Base-by-base conservation (phyloP, 2,329 filamentous ascomycete species). In the Immersiporthe knoxdaviesiana region DNA sequence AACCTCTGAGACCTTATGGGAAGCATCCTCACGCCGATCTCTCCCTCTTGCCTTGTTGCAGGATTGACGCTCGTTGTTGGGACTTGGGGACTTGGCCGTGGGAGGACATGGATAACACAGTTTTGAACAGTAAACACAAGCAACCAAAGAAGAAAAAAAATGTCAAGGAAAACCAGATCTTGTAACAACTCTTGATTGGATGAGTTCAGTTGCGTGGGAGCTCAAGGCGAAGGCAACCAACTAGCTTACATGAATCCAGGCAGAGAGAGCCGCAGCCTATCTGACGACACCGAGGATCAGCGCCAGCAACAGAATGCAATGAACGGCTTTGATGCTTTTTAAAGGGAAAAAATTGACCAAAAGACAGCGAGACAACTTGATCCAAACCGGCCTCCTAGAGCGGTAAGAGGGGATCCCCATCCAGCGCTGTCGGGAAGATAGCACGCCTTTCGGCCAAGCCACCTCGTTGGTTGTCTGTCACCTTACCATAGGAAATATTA, bases 161-260 rank as follows among this genome's bases (percentile, higher is more conserved):
- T 21, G 18, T 18, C 4, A 44, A 44, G 21, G 21, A 47, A 56
- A 18, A 30, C 6, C 12, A 10, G 52, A 56, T 18, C 24, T 18
- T 30, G 14, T 18, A 8, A 21, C 21, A 6, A n/a, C n/a, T n/a
- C 18, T 47, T 21, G 7, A n/a, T 47, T n/a, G 44, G 21, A 11
- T 21, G 44, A 47, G 16, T 47, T 21, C 41, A 6, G 12, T 7
- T 32, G 6, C 7, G 12, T 30, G 27, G 14, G n/a, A 24, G 47
- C 18, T 21, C 18, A 7, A 21, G 30, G 32, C 30, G 7, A n/a
- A 41, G 18, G 32, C 47, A 30, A 32, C 63, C 63, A 65, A 65
- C 59, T 52, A 59, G 41, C 63, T 65, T 65, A 65, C 63, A 59
- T 44, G 63, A 52, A 65, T 47, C 11, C 35, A 44, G 50, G 47